These are phyloP conservation scores for Vanderwaltozyma yarrowii DNA, from an alignment of 805 yeast genomes.

Conservation along the genomic window DNA sequence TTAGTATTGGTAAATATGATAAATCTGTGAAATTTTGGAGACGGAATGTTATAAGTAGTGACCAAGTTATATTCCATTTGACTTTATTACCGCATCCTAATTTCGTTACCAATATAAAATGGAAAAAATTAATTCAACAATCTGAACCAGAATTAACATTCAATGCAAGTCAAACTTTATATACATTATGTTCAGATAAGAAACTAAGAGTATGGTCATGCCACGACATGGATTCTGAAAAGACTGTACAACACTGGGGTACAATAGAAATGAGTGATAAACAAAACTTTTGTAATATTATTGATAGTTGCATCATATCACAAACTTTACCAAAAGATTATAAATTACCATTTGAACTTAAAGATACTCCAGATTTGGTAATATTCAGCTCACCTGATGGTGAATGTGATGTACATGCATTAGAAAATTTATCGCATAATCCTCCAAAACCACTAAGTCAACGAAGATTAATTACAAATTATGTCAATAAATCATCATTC, in stretches of 20 bases:
- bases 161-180: conserved; percentile 37
- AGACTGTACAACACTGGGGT: conserved; percentile 49
- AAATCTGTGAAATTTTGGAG: conserved; percentile 69
- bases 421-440: conserved; percentile 40
- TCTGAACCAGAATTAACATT: neutral
- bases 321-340: conserved; percentile 13
- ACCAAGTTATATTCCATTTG: conserved; percentile 56
- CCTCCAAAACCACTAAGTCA: conserved; percentile 47
- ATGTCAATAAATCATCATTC: conserved; percentile 18
- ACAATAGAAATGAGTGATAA: conserved; percentile 26
- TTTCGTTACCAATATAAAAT: conserved; percentile 45
- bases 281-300: conserved; percentile 29
- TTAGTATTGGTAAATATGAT: conserved; percentile 55
- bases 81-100: conserved; percentile 56
- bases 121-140: conserved; percentile 35
- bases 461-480: conserved; percentile 27
- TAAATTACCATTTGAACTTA: conserved; percentile 6
- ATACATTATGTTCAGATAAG: conserved; percentile 52
- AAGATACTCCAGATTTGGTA: conserved; percentile 33
- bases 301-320: conserved; percentile 33
- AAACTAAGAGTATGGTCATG: conserved; percentile 61
- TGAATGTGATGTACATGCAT: conserved; percentile 32
- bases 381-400: conserved; percentile 36
- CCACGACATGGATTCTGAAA: conserved; percentile 48
- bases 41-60: conserved; percentile 56